Conservation (phyloP, 768 basidiomycete genomes). For the Trametes meyenii region DNA sequence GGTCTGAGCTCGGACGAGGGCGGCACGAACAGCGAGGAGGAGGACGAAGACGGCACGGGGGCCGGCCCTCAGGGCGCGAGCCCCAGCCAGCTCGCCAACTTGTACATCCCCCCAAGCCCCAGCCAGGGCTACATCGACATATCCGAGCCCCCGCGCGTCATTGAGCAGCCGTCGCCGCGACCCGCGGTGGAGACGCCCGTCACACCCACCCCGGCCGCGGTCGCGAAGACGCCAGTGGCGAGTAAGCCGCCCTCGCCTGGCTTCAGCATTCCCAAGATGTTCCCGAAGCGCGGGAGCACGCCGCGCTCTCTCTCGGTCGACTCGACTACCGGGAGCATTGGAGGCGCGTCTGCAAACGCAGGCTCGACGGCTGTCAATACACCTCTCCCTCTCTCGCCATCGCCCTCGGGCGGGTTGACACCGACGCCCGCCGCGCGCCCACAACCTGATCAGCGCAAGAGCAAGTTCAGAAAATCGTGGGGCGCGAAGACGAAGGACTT, state of each 20-base stretch:
- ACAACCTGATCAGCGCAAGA: slow-evolving; percentile 33
- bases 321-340: slow-evolving; percentile 14
- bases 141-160: neutral
- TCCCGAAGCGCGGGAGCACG: slow-evolving; percentile 37
- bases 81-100: slow-evolving; percentile 30
- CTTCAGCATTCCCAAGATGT: slow-evolving; percentile 37
- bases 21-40: slow-evolving; percentile 40
- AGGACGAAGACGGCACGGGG: slow-evolving; percentile 34
- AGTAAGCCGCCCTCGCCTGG: slow-evolving; percentile 31
- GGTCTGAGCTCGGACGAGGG: slow-evolving; percentile 64
- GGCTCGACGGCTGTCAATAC: slow-evolving; percentile 26
- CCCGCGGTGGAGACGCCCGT: slow-evolving; percentile 26
- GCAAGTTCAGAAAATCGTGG: slow-evolving; percentile 46
- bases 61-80: slow-evolving; percentile 27
- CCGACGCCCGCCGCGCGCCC: slow-evolving; percentile 25
- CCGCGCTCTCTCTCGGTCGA: slow-evolving; percentile 37
- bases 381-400: slow-evolving; percentile 12
- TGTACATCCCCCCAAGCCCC: slow-evolving; percentile 18
- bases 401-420: slow-evolving; percentile 23
- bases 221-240: slow-evolving; percentile 28
- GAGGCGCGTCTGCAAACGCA: neutral
- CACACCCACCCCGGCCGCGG: slow-evolving; percentile 30
- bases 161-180: slow-evolving; percentile 24
- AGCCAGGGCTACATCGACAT: too few species aligned
- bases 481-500: slow-evolving; percentile 45